These are phyloP conservation scores for Polytrichum commune DNA, from an alignment of 225 moss, liverwort and hornwort genomes.

Conservation along the genomic window DNA sequence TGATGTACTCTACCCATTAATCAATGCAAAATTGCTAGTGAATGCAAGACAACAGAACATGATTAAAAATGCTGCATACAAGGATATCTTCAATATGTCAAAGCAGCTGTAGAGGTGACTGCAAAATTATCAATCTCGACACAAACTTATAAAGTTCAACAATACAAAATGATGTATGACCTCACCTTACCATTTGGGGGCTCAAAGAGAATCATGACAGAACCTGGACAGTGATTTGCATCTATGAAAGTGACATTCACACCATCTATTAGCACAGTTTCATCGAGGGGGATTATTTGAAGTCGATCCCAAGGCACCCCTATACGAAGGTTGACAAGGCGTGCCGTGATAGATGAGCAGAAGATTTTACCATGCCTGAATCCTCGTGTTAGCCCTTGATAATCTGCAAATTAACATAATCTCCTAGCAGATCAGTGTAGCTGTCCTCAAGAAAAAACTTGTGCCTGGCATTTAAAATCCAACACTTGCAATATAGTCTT, in stretches of 20 bases:
- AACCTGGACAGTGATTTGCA: constrained; percentile 99
- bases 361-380: constrained; percentile 89
- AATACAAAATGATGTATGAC: neutral
- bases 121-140: no score
- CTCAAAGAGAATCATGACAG: constrained; percentile 98
- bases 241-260: constrained; percentile 91
- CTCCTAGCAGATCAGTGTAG: no score
- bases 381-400: constrained; percentile 85
- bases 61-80: no score
- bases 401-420: constrained; percentile 51
- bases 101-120: no score
- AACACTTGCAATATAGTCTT: no score
- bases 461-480: no score
- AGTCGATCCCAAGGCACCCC: constrained; percentile 75
- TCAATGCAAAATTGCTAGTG: no score
- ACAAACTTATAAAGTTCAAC: neutral
- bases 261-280: constrained; percentile 68
- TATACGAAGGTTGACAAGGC: constrained; percentile 75
- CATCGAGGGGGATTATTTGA: constrained; percentile 73
- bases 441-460: no score
- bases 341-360: constrained; percentile 85
- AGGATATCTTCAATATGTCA: no score
- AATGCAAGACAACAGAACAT: no score
- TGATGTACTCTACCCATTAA: no score
- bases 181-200: constrained; percentile 87